Evolutionary conservation across 2,329 filamentous ascomycete species (phyloP).

Genomic region (Pestalotiopsis sp.): DNA sequence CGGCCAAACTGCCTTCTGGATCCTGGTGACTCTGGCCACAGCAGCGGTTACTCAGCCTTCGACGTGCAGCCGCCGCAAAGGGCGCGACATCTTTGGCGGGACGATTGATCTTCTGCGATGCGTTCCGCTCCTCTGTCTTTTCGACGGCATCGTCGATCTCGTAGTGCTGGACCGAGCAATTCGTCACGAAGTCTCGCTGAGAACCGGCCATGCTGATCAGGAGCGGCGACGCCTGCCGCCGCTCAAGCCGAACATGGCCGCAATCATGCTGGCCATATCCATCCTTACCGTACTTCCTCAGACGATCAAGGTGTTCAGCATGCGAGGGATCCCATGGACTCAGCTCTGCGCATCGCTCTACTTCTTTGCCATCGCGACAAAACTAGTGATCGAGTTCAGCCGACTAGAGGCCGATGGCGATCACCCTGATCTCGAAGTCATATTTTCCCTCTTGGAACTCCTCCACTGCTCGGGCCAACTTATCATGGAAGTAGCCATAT

Average conservation of each 20-base stretch:
- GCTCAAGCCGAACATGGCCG: not conserved
- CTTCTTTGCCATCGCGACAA: not conserved
- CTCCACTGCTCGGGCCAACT: not conserved
- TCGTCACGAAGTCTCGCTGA: not conserved
- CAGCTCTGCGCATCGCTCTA: not conserved
- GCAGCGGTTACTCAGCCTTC: not conserved
- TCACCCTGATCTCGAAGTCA: not conserved
- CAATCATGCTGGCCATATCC: not conserved
- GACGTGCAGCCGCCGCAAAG: not conserved
- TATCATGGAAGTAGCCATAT: not conserved
- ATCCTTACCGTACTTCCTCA: not conserved
- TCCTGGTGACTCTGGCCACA: not conserved
- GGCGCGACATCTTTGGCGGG: not conserved
- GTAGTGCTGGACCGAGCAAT: not conserved
- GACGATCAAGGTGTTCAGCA: not conserved
- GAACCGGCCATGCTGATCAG: not conserved
- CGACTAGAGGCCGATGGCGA: not conserved
- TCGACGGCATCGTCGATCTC: not conserved
- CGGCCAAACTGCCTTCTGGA: not conserved
- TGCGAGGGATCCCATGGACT: not conserved
- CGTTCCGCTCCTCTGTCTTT: not conserved
- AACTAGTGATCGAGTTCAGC: not conserved
- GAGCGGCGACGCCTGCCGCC: not conserved
- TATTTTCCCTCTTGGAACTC: not conserved
- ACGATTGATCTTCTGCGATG: not conserved